Conservation (phyloP, 257 asterid species). For the Nicotiana sylvestris region DNA sequence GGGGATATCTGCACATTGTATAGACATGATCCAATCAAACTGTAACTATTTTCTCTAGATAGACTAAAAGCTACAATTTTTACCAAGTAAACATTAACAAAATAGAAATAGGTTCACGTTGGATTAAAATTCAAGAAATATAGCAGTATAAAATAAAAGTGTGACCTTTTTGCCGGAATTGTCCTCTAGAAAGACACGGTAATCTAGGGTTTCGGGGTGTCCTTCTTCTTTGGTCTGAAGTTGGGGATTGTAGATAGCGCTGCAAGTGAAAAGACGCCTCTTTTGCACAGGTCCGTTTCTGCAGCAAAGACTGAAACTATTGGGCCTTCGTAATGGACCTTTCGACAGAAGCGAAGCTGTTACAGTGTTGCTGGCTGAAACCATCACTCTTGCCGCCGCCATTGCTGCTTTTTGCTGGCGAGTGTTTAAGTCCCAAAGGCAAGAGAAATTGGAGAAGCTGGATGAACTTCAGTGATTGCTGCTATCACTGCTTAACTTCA, state of each 20-base stretch:
- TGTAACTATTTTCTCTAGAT: not conserved
- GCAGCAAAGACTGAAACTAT: constrained; percentile 33
- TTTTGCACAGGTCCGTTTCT: constrained; percentile 25
- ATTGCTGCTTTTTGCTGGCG: constrained; percentile 24
- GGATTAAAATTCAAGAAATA: not conserved
- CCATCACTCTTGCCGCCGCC: constrained; percentile 73
- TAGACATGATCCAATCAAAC: not conserved
- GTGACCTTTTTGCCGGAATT: constrained; percentile 78
- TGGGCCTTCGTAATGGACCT: constrained; percentile 33
- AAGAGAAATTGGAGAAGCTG: not conserved
- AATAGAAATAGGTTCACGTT: not conserved
- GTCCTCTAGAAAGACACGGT: constrained; percentile 78
- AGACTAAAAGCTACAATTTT: not conserved
- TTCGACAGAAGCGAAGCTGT: constrained; percentile 45
- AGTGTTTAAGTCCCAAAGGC: not conserved
- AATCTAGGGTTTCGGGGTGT: constrained; percentile 82
- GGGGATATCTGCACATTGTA: constrained; percentile 70
- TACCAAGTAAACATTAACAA: not conserved
- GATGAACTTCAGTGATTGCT: not conserved
- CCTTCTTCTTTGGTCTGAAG: constrained; percentile 73
- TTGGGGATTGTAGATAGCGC: constrained; percentile 73
- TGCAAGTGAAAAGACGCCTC: constrained; percentile 66
- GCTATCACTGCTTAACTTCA: not conserved
- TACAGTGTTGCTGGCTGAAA: constrained; percentile 50
- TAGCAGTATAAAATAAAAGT: not conserved